phyloP scores from a whole-genome alignment of 2,329 filamentous ascomycete genomes.

The Fusarium torreyae region DNA sequence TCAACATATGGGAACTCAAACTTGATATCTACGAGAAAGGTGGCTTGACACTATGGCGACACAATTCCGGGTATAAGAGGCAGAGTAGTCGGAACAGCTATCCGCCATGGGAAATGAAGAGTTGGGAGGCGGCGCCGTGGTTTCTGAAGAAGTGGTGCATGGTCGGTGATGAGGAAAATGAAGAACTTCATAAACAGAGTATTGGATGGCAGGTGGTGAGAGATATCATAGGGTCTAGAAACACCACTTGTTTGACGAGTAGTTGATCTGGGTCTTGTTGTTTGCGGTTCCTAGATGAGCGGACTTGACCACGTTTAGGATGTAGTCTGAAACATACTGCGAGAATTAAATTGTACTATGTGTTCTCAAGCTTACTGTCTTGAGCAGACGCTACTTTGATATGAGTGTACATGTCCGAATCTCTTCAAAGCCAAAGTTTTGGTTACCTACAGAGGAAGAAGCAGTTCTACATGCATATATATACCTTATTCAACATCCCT shows the following conservation, averaged over 20 bases:
- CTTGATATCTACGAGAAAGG: conserved; percentile 46
- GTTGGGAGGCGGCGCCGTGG: conserved; percentile 51
- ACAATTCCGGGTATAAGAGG: background rate
- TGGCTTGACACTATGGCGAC: conserved; percentile 41
- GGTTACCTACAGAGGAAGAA: no score
- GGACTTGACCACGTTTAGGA: no score
- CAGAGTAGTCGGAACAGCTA: conserved; percentile 1
- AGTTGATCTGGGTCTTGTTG: background rate
- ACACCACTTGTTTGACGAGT: background rate
- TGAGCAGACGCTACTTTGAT: no score
- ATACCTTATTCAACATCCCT: no score
- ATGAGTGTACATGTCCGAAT: no score
- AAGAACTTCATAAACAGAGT: conserved; percentile 43
- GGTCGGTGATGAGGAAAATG: conserved; percentile 38
- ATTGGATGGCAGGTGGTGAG: conserved; percentile 42
- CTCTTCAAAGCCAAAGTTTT: no score
- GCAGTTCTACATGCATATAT: no score
- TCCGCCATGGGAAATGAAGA: conserved; percentile 49
- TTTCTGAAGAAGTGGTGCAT: conserved; percentile 49
- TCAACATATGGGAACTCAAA: conserved; percentile 48
- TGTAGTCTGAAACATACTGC: no score
- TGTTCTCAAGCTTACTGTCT: no score
- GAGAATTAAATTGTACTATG: no score
- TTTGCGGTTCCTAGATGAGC: no score
- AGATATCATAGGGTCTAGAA: conserved; percentile 22